phyloP scores from a whole-genome alignment of 2,329 filamentous ascomycete species.

The Diaporthe vexans region DNA sequence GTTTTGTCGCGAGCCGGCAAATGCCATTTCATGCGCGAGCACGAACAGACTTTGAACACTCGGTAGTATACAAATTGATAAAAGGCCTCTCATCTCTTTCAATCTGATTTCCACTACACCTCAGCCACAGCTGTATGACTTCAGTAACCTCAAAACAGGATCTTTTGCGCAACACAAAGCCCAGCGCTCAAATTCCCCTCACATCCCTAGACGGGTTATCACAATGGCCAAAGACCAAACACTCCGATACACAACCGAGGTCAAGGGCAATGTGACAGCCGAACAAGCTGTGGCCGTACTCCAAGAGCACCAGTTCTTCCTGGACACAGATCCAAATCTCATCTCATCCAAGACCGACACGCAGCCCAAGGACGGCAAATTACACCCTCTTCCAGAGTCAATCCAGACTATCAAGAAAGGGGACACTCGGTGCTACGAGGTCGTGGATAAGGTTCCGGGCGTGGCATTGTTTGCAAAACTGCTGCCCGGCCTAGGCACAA shows the following conservation, averaged over 20 bases:
- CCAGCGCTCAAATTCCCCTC: background rate
- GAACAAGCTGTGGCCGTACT: constrained; percentile 22
- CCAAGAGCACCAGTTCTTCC: constrained; percentile 33
- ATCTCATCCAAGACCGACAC: constrained; percentile 25
- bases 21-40: constrained; percentile 13
- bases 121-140: background rate
- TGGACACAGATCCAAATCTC: constrained; percentile 26
- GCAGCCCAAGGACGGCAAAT: constrained; percentile 25
- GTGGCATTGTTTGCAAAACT: constrained; percentile 30
- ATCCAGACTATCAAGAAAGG: constrained; percentile 15
- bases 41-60: background rate
- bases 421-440: constrained; percentile 27
- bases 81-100: background rate
- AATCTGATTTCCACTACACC: background rate
- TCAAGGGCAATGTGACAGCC: constrained; percentile 3
- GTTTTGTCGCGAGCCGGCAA: constrained; percentile 15
- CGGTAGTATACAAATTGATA: background rate
- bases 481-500: constrained; percentile 21
- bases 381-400: constrained; percentile 7
- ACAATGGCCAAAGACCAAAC: constrained; percentile 12
- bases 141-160: background rate
- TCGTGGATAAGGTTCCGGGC: constrained; percentile 8
- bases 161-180: background rate
- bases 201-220: background rate
- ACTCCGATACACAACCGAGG: constrained; percentile 4